A percentile compares a stretch with the other conserved stretches of the same genome.
These are phyloP conservation scores for Fagopyrum homotropicum DNA, from an alignment of 148 eudicot species.

Conservation along the genomic window DNA sequence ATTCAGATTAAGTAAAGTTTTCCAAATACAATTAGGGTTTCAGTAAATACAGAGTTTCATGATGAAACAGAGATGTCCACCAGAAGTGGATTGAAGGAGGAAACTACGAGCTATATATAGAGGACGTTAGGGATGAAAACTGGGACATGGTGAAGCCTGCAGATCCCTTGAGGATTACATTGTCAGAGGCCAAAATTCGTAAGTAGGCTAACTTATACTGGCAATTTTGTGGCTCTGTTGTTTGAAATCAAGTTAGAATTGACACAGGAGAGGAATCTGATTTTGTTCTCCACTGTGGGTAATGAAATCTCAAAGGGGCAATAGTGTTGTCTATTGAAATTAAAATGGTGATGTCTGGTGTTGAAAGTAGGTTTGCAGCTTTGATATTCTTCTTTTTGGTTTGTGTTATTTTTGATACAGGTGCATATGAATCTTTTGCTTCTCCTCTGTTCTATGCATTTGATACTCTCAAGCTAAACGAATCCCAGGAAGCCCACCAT, in stretches of 20 bases:
- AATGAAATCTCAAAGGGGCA: background rate
- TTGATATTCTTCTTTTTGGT: no score
- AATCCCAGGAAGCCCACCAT: slow-evolving; percentile 1
- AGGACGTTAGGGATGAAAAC: slow-evolving; percentile 92
- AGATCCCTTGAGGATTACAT: slow-evolving; percentile 69
- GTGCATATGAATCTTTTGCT: background rate
- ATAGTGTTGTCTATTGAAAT: background rate
- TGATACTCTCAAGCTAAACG: background rate
- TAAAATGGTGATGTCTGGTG: background rate
- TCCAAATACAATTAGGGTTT: background rate
- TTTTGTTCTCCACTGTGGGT: background rate
- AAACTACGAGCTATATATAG: slow-evolving; percentile 87
- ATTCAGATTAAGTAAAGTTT: background rate
- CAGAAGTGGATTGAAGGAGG: slow-evolving; percentile 99
- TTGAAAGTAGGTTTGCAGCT: background rate
- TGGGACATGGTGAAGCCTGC: slow-evolving; percentile 99
- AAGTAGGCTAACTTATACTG: slow-evolving; percentile 4
- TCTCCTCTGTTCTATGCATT: slow-evolving; percentile 2
- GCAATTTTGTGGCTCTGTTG: background rate
- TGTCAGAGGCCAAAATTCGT: slow-evolving; percentile 16
- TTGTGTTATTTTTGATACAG: no score
- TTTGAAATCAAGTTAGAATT: background rate
- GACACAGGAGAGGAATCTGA: background rate
- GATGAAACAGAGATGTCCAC: slow-evolving; percentile 77
- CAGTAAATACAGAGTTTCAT: background rate